phyloP scores from a whole-genome alignment of 352 stramenopile genomes.

The Phytophthora citrophthora region DNA sequence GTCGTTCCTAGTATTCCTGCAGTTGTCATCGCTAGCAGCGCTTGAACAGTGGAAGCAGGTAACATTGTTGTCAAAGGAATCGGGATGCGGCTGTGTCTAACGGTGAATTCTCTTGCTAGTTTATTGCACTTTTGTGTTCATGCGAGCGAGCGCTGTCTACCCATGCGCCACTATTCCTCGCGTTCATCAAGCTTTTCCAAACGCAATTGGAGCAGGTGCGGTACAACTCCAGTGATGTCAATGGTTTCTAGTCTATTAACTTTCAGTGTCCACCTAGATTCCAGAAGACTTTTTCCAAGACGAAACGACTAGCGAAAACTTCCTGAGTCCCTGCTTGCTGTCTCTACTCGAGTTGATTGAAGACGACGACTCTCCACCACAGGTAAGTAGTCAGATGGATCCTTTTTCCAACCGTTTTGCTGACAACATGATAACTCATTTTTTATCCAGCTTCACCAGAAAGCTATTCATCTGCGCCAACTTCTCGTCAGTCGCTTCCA shows the following conservation, averaged over 20 bases:
- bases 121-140: slow-evolving; percentile 65
- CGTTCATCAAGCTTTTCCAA: slow-evolving; percentile 66
- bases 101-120: slow-evolving; percentile 32
- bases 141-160: slow-evolving; percentile 59
- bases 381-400: slow-evolving; percentile 31
- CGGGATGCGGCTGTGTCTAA: neutral
- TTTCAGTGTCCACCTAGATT: slow-evolving; percentile 39
- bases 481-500: slow-evolving; percentile 51
- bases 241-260: too few species aligned
- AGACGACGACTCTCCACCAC: slow-evolving; percentile 41
- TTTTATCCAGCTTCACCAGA: slow-evolving; percentile 34
- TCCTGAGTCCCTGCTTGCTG: slow-evolving; percentile 60
- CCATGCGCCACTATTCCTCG: slow-evolving; percentile 51
- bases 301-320: slow-evolving; percentile 64
- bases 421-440: slow-evolving; percentile 22
- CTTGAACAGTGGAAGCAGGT: slow-evolving; percentile 95
- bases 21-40: slow-evolving; percentile 92
- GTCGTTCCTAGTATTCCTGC: slow-evolving; percentile 93
- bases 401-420: neutral
- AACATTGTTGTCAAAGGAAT: neutral
- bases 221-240: neutral
- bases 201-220: slow-evolving; percentile 64
- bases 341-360: slow-evolving; percentile 74
- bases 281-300: slow-evolving; percentile 77
- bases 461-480: slow-evolving; percentile 38